phyloP scores from a whole-genome alignment of 2,329 filamentous ascomycete species.

The Phaeomoniella chlamydospora region DNA sequence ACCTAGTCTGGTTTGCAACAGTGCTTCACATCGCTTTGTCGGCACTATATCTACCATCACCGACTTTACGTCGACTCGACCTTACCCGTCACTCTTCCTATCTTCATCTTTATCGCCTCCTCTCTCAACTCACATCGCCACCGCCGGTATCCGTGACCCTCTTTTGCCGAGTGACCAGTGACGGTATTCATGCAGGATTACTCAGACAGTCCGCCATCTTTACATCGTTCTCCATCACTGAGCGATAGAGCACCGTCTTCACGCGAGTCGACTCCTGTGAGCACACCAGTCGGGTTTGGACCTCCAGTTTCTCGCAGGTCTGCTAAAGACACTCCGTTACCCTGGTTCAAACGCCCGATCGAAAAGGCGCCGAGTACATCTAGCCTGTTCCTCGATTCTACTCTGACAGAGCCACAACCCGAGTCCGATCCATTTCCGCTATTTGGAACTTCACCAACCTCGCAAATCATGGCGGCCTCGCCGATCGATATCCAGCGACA shows the following conservation, averaged over 20 bases:
- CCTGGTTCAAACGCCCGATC: conserved; percentile 28
- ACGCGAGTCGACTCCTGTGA: conserved; percentile 29
- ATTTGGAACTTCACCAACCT: conserved; percentile 20
- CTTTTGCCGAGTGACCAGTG: no score
- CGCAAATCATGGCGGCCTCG: conserved; percentile 35
- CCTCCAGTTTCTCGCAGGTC: conserved; percentile 25
- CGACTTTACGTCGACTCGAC: no score
- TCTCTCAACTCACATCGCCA: no score
- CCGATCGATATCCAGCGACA: conserved; percentile 47
- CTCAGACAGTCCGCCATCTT: conserved; percentile 33
- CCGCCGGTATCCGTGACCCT: no score
- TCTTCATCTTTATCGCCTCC: no score
- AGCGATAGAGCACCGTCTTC: conserved; percentile 35
- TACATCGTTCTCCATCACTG: conserved; percentile 34
- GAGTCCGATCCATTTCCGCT: conserved; percentile 22
- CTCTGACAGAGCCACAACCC: conserved; percentile 17
- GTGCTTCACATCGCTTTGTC: no score
- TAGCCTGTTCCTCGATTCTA: conserved; percentile 20
- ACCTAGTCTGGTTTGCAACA: no score
- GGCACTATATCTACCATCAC: no score
- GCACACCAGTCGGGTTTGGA: conserved; percentile 34
- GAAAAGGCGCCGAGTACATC: conserved; percentile 22
- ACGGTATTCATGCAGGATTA: conserved; percentile 42
- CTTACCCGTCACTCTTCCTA: no score
- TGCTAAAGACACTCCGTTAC: conserved; percentile 23